These are phyloP conservation scores for Trichoderma orchidacearum DNA, from an alignment of 495 filamentous ascomycete species.

Conservation along the genomic window DNA sequence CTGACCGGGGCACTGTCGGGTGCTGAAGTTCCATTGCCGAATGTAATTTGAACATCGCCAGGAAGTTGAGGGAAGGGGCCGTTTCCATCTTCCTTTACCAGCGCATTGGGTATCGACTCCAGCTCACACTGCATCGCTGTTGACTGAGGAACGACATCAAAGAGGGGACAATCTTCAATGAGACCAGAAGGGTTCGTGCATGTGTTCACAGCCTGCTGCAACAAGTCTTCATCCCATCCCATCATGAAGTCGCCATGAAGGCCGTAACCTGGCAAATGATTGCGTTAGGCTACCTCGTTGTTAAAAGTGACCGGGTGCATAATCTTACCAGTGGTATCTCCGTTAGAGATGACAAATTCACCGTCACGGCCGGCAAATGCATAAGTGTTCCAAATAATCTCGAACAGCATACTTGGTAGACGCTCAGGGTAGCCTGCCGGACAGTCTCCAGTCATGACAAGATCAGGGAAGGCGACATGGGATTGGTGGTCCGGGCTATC, in stretches of 20 bases:
- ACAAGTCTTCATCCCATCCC: constrained; percentile 56
- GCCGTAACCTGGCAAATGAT: constrained; percentile 44
- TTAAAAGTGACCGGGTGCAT: too few species aligned
- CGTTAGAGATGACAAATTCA: constrained; percentile 68
- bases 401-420: constrained; percentile 65
- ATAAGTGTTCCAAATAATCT: constrained; percentile 75
- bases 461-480: constrained; percentile 65
- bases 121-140: constrained; percentile 23
- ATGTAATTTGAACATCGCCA: constrained; percentile 18
- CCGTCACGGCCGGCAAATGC: constrained; percentile 53
- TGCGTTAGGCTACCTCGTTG: neutral
- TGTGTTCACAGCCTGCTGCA: constrained; percentile 42
- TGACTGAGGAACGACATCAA: constrained; percentile 26
- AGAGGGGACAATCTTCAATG: constrained; percentile 42
- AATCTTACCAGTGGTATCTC: constrained; percentile 55
- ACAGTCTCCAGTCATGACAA: constrained; percentile 65
- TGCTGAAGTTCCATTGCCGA: neutral
- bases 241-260: constrained; percentile 81
- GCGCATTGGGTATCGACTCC: constrained; percentile 9
- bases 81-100: constrained; percentile 19
- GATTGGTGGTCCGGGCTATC: constrained; percentile 48
- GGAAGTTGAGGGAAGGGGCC: constrained; percentile 20
- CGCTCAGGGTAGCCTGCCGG: constrained; percentile 58
- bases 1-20: constrained; percentile 2
- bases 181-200: constrained; percentile 40